Percentiles rank a stretch among this genome's conserved stretches.
phyloP scores from a whole-genome alignment of 129 eudicot genomes.

The Heracleum sosnowskyi region DNA sequence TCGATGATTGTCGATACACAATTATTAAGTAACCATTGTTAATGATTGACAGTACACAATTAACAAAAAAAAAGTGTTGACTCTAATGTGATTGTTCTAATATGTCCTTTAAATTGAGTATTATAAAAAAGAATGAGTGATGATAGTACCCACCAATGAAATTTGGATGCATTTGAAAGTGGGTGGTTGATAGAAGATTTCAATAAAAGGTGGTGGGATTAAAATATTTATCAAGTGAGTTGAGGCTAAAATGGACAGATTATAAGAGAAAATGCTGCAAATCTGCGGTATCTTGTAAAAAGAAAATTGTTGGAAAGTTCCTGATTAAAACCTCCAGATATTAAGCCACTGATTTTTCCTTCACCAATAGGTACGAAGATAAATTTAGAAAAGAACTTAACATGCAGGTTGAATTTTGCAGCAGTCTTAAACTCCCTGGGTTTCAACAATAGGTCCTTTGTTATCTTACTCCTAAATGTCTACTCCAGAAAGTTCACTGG shows the following conservation, averaged over 20 bases:
- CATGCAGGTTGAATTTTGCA: neutral
- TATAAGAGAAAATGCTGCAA: neutral
- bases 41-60: neutral
- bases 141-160: neutral
- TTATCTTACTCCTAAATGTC: neutral
- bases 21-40: neutral
- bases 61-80: neutral
- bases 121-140: neutral
- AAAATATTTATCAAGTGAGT: neutral
- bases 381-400: neutral
- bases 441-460: neutral
- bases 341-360: neutral
- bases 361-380: neutral
- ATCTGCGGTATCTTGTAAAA: neutral
- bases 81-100: neutral
- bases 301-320: neutral
- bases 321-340: neutral
- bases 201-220: no score
- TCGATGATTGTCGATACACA: neutral
- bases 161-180: neutral
- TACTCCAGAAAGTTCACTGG: neutral
- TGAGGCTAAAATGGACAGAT: neutral
- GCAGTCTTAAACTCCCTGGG: neutral
- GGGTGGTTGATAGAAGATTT: constrained; percentile 3
- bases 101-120: neutral